Evolutionary conservation across 2,329 filamentous ascomycete genomes (phyloP).

Genomic region (Fusarium austroafricanum): DNA sequence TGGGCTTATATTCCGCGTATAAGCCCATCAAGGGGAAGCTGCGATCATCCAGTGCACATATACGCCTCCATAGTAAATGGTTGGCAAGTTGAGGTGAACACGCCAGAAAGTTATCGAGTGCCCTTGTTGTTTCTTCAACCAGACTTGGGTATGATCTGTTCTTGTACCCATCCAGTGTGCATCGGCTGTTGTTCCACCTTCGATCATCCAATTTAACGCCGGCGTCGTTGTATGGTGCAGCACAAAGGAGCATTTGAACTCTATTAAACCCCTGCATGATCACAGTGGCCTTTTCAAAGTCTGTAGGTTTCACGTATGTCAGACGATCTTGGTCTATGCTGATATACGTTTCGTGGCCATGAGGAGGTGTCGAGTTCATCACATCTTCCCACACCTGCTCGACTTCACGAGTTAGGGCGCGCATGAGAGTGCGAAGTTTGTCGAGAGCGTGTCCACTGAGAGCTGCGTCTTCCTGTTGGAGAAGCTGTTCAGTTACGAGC

Average conservation of each 20-base stretch:
- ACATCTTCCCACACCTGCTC: constrained; percentile 29
- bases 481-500: constrained; percentile 42
- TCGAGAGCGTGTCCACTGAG: constrained; percentile 23
- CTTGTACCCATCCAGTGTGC: not conserved
- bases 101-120: constrained; percentile 26
- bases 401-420: constrained; percentile 29
- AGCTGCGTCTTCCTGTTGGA: constrained; percentile 24
- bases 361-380: not conserved
- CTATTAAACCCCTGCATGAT: constrained; percentile 31
- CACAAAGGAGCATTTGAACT: constrained; percentile 46
- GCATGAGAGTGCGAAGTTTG: constrained; percentile 41
- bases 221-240: constrained; percentile 52
- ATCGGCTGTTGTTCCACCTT: constrained; percentile 10
- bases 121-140: not conserved
- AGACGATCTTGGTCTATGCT: constrained; percentile 52
- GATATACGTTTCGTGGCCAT: not conserved
- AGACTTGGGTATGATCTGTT: constrained; percentile 4
- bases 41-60: not conserved
- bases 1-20: constrained; percentile 6
- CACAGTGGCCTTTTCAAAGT: constrained; percentile 38
- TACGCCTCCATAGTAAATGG: constrained; percentile 15
- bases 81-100: not conserved
- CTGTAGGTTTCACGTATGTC: constrained; percentile 51
- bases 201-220: constrained; percentile 23
- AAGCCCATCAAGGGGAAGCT: not conserved